Evolutionary conservation across 2,329 filamentous ascomycete genomes (phyloP), one percentile per base, ranked within the genome.

Genomic region (Trichophyton benhamiae): DNA sequence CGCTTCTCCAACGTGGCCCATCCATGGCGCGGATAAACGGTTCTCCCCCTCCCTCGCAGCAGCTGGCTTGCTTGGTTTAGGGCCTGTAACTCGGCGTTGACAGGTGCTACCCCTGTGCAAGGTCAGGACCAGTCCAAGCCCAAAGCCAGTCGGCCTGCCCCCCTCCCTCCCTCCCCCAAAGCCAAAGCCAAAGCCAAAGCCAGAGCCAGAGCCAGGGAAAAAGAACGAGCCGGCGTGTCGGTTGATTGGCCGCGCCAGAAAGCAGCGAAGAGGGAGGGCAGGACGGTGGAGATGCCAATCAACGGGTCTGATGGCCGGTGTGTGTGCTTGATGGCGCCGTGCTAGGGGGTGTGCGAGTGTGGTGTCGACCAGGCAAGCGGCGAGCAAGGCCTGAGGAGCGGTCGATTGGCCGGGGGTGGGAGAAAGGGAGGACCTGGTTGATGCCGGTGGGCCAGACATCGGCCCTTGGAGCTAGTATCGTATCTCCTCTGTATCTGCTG

Each of bases 381-480:
- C 48, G 22, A 33, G 13, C 22, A 53, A 53, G 22, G 49, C 49
- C 49, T 27, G 49, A n/a, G 22, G 22, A 53, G 22, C 49, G 49
- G 22, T 53, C 49, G 49, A 53, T 53, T 53, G 49, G 49, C 49
- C 49, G 49, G 49, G 49, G 49, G 22, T 33, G 46, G 41, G 41
- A 44, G 41, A 44, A 38, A 44, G 41, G n/a, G 20, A 52, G 46
- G 46, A 27, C 49, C 49, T 53, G 49, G 49, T 53, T 27, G 46
- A 53, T 53, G 49, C 49, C 22, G 17, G 46, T 52, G 49, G 49
- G 27, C 49, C 22, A 53, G 49, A n/a, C 46, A 52, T 22, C 22
- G 41, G 33, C 33, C 33, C 41, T 17, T 44, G 41, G 41, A 44
- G 41, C 46, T 52, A 52, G 46, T 52, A 52, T 52, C 46, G 46